Evolutionary conservation across 1,284 basidiomycete genomes (phyloP).

Genomic region (Ganoderma multipileum): DNA sequence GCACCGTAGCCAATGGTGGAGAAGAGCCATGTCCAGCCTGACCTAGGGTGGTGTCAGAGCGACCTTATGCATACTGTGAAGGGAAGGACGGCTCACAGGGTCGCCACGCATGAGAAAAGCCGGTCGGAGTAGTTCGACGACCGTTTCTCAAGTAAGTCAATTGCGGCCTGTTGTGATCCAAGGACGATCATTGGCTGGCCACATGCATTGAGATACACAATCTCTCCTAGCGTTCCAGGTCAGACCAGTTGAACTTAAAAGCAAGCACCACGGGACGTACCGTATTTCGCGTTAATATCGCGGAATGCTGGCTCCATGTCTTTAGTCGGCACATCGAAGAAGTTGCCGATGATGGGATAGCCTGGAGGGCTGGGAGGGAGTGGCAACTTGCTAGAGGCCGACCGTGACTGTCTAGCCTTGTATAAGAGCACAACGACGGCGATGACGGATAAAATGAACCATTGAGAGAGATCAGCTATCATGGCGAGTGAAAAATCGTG

Average conservation of each 20-base stretch:
- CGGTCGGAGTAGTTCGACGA: conserved; percentile 37
- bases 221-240: conserved; percentile 13
- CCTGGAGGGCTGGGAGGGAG: conserved; percentile 15
- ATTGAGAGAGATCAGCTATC: background rate
- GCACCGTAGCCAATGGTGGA: background rate
- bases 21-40: conserved; percentile 9
- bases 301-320: conserved; percentile 7
- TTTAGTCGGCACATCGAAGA: conserved; percentile 12
- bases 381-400: background rate
- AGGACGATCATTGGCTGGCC: conserved; percentile 27
- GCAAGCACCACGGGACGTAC: background rate
- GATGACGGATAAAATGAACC: background rate
- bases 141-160: conserved; percentile 50
- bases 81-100: conserved; percentile 11
- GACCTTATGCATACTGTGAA: background rate
- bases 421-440: background rate
- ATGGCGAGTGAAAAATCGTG: background rate
- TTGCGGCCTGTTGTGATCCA: conserved; percentile 32
- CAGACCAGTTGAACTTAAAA: background rate
- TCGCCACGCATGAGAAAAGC: conserved; percentile 12
- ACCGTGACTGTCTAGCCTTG: background rate
- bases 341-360: conserved; percentile 15
- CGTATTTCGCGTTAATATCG: background rate
- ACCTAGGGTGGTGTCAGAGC: background rate
- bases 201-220: conserved; percentile 22